Conservation (phyloP, 2,329 filamentous ascomycete species). For the Colletotrichum abscissum region DNA sequence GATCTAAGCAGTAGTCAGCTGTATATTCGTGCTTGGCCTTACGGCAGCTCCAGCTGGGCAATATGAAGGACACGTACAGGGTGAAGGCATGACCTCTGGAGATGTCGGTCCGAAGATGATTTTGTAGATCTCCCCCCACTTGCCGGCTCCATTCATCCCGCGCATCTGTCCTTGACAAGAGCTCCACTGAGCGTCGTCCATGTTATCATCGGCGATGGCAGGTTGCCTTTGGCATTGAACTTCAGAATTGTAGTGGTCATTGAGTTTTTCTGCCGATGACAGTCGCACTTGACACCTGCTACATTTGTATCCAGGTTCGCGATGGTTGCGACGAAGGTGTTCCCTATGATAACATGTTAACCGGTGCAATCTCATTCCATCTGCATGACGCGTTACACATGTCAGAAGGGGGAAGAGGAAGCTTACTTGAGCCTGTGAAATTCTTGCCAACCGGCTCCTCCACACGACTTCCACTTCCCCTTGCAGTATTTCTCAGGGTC, state of each 20-base stretch:
- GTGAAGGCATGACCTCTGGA: neutral
- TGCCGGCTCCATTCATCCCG: neutral
- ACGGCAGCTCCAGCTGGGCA: neutral
- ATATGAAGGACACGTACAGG: neutral
- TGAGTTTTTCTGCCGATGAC: neutral
- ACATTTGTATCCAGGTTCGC: neutral
- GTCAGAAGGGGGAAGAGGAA: neutral
- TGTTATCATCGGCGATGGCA: neutral
- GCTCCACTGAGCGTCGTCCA: neutral
- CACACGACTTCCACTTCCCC: neutral
- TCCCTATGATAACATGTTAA: neutral
- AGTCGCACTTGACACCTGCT: neutral
- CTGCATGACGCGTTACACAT: too few relatives aligned
- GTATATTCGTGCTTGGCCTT: neutral
- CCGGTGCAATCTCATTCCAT: neutral
- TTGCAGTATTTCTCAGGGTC: neutral
- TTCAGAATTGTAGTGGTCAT: neutral
- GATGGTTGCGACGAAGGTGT: neutral
- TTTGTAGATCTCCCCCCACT: neutral
- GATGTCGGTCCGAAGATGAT: neutral
- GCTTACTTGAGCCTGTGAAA: constrained; percentile 16
- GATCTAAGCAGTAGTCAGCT: neutral
- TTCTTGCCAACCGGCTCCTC: neutral
- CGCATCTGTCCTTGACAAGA: neutral
- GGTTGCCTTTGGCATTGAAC: neutral